Conservation (phyloP, 2,329 filamentous ascomycete genomes). For the Metarhizium sp. region DNA sequence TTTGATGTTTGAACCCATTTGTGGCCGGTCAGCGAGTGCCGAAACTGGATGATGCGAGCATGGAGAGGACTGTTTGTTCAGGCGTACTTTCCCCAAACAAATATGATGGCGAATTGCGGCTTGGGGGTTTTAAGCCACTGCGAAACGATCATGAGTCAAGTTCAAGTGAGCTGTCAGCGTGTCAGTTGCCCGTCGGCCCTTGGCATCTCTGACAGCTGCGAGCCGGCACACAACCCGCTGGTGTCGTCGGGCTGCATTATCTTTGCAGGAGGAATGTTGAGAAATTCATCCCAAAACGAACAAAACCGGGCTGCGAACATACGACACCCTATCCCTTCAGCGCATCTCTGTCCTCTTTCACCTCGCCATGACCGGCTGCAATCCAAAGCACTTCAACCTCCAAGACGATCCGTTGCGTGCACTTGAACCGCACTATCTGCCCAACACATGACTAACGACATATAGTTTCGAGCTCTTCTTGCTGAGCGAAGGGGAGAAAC, state of each 20-base stretch:
- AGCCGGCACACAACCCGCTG: not conserved
- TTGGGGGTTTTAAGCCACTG: not conserved
- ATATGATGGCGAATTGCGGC: not conserved
- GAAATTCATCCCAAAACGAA: not conserved
- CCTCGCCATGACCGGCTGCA: slow-evolving; percentile 24
- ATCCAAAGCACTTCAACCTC: slow-evolving; percentile 30
- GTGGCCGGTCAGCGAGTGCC: not conserved
- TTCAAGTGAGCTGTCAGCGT: not conserved
- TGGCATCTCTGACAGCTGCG: not conserved
- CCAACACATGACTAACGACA: slow-evolving; percentile 12
- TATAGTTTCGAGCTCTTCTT: slow-evolving; percentile 87
- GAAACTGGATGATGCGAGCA: not conserved
- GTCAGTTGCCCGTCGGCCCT: not conserved
- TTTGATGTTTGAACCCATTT: not conserved
- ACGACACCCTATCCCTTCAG: not conserved
- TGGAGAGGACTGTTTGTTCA: not conserved
- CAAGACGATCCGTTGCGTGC: slow-evolving; percentile 25
- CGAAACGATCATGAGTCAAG: not conserved
- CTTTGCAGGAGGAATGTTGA: not conserved
- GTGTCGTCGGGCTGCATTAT: not conserved
- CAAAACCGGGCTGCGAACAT: not conserved
- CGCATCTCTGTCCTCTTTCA: not conserved
- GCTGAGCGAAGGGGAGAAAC: slow-evolving; percentile 81
- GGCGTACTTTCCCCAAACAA: not conserved
- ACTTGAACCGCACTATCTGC: not conserved